Evolutionary conservation across 148 eudicot species (phyloP), one percentile per base, ranked within the genome.

Genomic region (Vaccinium vitisidaea): DNA sequence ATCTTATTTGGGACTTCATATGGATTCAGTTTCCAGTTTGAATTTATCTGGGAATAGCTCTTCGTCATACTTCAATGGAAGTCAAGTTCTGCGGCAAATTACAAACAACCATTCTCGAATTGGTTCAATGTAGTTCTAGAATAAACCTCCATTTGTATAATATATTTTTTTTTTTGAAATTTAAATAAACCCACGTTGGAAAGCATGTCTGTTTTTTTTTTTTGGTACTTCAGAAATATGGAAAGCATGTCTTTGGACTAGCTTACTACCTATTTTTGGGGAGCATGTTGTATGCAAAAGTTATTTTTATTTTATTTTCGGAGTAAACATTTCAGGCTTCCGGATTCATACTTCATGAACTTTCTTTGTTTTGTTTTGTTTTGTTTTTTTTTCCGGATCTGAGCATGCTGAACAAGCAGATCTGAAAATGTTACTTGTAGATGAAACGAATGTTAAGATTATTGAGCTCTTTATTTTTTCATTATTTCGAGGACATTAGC

Each of bases 1-100:
- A 56, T 84, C 97, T 52, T 90, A 85, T 86, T 46, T 95, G 55
- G 97, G 90, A 83, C 67, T 95, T 69, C 92, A 91, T 86, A 46
- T 87, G 86, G 98, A 95, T 88, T 80, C 93, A 23, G 89, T 90
- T 84, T 84, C 96, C 0, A 30, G 36, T 50, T n/a, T 85, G 56
- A 73, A 30, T 39, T n/a, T 55, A 12, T 56, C 85, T 75, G 6
- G 50, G 32, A 85, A 73, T 50, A 65, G n/a, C 53, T 27, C 67
- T 27, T 36, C 67, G 8, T 69, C 83, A 11, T 69, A 73, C 58
- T 77, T 80, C 58, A 89, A 89, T 69, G 56, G 80, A 43, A 86
- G 58, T 83, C 86, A 82, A 32, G 49, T 90, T 87, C 84, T 88
- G 55, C 79, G 76, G 48, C 88, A 86, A 65, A 82, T 69, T 84